Evolutionary conservation across 1,284 basidiomycete genomes (phyloP).

Genomic region (Cryptococcus sp.): DNA sequence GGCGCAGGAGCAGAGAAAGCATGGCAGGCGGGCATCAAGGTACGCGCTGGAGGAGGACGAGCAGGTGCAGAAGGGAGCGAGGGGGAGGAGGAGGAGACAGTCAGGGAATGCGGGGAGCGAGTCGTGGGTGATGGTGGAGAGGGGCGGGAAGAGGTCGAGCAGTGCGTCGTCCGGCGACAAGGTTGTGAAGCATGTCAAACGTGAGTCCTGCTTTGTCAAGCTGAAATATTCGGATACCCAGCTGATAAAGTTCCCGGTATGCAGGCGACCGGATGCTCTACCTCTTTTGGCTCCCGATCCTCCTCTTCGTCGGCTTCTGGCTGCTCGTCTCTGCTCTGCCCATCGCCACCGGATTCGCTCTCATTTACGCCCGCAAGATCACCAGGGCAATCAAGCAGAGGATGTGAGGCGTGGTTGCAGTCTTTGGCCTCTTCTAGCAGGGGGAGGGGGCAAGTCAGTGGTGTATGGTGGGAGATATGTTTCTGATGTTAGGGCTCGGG

Average conservation of each 20-base stretch:
- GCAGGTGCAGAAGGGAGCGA: slow-evolving; percentile 1
- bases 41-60: background rate
- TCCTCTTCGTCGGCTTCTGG: slow-evolving; percentile 53
- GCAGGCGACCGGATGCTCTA: slow-evolving; percentile 90
- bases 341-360: slow-evolving; percentile 42
- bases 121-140: slow-evolving; percentile 1
- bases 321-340: slow-evolving; percentile 44
- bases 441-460: too few relatives aligned
- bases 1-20: too few relatives aligned
- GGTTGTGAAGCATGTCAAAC: slow-evolving; percentile 45
- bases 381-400: slow-evolving; percentile 42
- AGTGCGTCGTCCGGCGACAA: slow-evolving; percentile 12
- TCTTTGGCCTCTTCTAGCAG: background rate
- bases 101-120: background rate
- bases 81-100: slow-evolving; percentile 4
- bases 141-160: slow-evolving; percentile 1
- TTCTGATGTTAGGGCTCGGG: too few relatives aligned
- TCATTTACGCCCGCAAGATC: slow-evolving; percentile 45
- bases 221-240: background rate
- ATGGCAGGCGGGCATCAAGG: background rate
- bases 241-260: too few relatives aligned
- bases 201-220: slow-evolving; percentile 53
- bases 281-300: slow-evolving; percentile 89
- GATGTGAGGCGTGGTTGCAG: slow-evolving; percentile 11
- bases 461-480: too few relatives aligned